phyloP scores from a whole-genome alignment of 2,329 filamentous ascomycete species.

The Diplodia scrobiculata region DNA sequence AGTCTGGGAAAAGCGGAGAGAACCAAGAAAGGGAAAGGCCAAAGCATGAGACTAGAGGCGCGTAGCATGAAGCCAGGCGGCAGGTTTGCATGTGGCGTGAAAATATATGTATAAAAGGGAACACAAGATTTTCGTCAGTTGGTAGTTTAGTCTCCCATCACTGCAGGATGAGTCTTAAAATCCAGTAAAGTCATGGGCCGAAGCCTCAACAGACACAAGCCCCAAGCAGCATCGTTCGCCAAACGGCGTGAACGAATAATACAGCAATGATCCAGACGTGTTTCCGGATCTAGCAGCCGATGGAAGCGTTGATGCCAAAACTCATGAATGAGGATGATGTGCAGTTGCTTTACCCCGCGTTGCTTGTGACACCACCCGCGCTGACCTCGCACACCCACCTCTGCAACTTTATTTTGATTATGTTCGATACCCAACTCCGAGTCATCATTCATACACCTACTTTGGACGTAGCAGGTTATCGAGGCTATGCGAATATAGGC shows the following conservation, averaged over 20 bases:
- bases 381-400: too few species aligned
- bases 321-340: not conserved
- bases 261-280: not conserved
- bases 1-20: conserved; percentile 86
- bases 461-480: too few species aligned
- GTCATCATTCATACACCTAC: too few species aligned
- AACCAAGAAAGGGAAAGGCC: conserved; percentile 47
- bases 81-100: not conserved
- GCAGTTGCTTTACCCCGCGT: not conserved
- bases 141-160: not conserved
- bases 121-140: not conserved
- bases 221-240: not conserved
- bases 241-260: not conserved
- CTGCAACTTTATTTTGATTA: not conserved
- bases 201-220: not conserved
- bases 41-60: conserved; percentile 1
- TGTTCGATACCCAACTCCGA: not conserved
- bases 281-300: not conserved
- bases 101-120: not conserved
- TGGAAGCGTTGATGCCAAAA: not conserved
- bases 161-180: conserved; percentile 7
- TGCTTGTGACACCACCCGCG: not conserved
- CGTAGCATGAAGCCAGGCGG: not conserved
- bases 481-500: too few species aligned
- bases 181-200: conserved; percentile 13